phyloP scores from a whole-genome alignment of 441 rosid genomes.

The Euphorbia neoarborescens region DNA sequence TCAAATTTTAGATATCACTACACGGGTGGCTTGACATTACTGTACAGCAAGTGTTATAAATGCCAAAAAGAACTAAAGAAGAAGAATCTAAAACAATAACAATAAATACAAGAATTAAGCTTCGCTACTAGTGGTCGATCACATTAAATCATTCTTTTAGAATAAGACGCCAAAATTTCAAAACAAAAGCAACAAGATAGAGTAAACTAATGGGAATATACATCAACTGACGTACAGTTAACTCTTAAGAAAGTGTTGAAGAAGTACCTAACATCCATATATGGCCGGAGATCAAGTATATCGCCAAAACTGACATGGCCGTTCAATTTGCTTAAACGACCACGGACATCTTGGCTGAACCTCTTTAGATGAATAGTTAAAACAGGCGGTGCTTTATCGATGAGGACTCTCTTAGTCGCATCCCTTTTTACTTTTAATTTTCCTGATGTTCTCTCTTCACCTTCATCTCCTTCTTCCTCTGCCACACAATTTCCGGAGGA shows the following conservation, averaged over 20 bases:
- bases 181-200: background rate
- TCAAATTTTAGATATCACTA: background rate
- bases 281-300: slow-evolving; percentile 59
- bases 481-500: slow-evolving; percentile 32
- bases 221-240: slow-evolving; percentile 2
- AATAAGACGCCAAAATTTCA: background rate
- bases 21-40: background rate
- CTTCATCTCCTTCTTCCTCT: slow-evolving; percentile 38
- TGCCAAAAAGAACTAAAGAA: slow-evolving; percentile 8
- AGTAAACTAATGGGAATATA: background rate
- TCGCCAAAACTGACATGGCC: slow-evolving; percentile 81
- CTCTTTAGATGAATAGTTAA: slow-evolving; percentile 83
- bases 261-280: slow-evolving; percentile 65
- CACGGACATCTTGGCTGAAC: slow-evolving; percentile 85
- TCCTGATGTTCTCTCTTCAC: slow-evolving; percentile 34
- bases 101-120: background rate
- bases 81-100: background rate
- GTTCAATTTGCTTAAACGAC: slow-evolving; percentile 77
- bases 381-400: slow-evolving; percentile 69
- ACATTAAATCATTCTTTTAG: background rate
- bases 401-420: slow-evolving; percentile 71
- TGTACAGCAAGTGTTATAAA: background rate
- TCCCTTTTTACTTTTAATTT: slow-evolving; percentile 65
- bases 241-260: slow-evolving; percentile 8
- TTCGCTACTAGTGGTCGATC: background rate